Evolutionary conservation across 768 basidiomycete species (phyloP), one percentile per base, ranked within the genome.

Genomic region (Lactifluus volemus): DNA sequence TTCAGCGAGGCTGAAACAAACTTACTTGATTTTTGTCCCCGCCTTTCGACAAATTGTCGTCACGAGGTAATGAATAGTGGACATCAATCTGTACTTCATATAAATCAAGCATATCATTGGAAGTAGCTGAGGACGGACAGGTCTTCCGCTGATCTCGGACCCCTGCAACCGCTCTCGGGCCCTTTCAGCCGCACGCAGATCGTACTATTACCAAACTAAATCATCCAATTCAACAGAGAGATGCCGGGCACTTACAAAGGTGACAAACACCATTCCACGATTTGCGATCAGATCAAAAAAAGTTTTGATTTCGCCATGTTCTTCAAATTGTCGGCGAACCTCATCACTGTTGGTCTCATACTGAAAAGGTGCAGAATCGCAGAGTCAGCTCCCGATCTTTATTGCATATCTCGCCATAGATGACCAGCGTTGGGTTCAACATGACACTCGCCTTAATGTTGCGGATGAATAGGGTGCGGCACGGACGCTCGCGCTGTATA

Each of bases 231-330:
- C 34, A 8, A 15, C 42, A 54, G 44, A 47, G 45, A 34, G 9
- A 36, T 47, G n/a, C 42, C 36, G 12, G 50, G 49, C 52, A 83
- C 96, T 82, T 76, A 98, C 97, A 72, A 92, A 99, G 51, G 96
- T 99, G 49, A 98, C 89, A 73, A 99, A 99, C 14, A 98, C 89
- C 91, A 99, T 97, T n/a, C 97, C 97, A 62, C 97, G 81, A 11
- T 89, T 95, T 52, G 84, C 82, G 64, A 98, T 90, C 19, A 98
- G 78, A 74, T 99, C 97, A 73, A 98, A 98, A 72, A 95, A 98
- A 1, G 91, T 94, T 75, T 93, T 94, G 77, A 98, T 92, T 69
- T 93, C 92, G 65, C 97, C 97, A 69, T 92, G 90, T 61, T 89
- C 87, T 75, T 92, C 92, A 73, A 98, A 99, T 55, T 84, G 82